phyloP scores from a whole-genome alignment of 495 filamentous ascomycete genomes.

The Penicillium crystallinum region DNA sequence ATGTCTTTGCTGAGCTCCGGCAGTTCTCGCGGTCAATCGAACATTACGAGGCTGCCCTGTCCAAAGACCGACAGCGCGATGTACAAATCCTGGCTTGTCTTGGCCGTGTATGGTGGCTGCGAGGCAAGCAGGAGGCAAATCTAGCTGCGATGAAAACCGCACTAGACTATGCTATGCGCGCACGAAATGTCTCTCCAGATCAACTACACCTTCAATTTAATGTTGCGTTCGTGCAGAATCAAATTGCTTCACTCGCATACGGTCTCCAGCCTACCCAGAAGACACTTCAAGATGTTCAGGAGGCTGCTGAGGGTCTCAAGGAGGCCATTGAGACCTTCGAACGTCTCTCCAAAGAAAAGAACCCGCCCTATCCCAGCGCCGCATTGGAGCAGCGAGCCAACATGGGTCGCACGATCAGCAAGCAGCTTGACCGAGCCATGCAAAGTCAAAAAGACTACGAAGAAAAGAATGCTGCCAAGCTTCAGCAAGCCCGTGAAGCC shows the following conservation, averaged over 20 bases:
- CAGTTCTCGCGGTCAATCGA: slow-evolving; percentile 90
- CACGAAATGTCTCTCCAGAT: slow-evolving; percentile 70
- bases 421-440: slow-evolving; percentile 79
- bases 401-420: slow-evolving; percentile 93
- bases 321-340: slow-evolving; percentile 78
- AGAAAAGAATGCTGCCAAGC: slow-evolving; percentile 80
- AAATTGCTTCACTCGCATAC: slow-evolving; percentile 79
- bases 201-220: slow-evolving; percentile 94
- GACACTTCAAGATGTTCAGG: slow-evolving; percentile 70
- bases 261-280: slow-evolving; percentile 67
- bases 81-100: slow-evolving; percentile 82
- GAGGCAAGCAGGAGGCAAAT: slow-evolving; percentile 74
- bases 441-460: slow-evolving; percentile 88
- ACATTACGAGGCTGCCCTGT: slow-evolving; percentile 82
- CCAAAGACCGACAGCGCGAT: slow-evolving; percentile 75
- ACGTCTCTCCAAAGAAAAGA: slow-evolving; percentile 72
- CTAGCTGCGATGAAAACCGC: slow-evolving; percentile 77
- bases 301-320: slow-evolving; percentile 78
- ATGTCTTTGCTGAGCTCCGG: slow-evolving; percentile 81
- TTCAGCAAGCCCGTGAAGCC: slow-evolving; percentile 65
- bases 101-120: slow-evolving; percentile 87
- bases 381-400: slow-evolving; percentile 92
- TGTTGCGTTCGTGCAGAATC: slow-evolving; percentile 93
- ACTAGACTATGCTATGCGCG: slow-evolving; percentile 83
- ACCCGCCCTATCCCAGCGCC: slow-evolving; percentile 83